These are phyloP conservation scores for Eucalyptus brandiana DNA, from an alignment of 345 rosid species.

Conservation along the genomic window DNA sequence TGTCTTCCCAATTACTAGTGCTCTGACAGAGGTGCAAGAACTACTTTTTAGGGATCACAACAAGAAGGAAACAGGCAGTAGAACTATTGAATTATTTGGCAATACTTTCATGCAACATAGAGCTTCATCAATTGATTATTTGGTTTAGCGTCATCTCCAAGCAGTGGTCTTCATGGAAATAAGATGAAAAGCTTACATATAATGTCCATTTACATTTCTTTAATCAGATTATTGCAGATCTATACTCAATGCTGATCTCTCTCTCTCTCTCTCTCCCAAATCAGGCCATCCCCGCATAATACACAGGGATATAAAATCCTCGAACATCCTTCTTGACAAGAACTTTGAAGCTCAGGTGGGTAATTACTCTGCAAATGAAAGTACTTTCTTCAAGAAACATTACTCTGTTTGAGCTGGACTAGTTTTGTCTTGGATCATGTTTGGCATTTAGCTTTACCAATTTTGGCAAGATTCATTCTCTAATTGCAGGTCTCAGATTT, in stretches of 20 bases:
- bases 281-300: constrained; percentile 98
- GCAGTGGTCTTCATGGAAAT: neutral
- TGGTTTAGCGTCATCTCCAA: neutral
- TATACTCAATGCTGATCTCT: neutral
- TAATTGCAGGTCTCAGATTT: constrained; percentile 76
- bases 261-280: neutral
- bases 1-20: neutral
- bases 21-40: neutral
- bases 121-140: neutral
- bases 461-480: neutral
- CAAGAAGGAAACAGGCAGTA: neutral
- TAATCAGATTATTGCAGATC: neutral
- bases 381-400: neutral
- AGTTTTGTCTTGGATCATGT: neutral
- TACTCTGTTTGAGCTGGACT: neutral
- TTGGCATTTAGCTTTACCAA: neutral
- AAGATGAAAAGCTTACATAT: neutral
- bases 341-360: constrained; percentile 89
- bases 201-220: neutral
- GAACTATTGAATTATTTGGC: neutral
- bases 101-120: neutral
- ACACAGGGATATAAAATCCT: constrained; percentile 96
- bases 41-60: neutral
- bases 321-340: constrained; percentile 81
- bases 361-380: neutral